Evolutionary conservation across 2,329 filamentous ascomycete genomes (phyloP), one percentile per base, ranked within the genome.

Genomic region (Pseudopyricularia javanii): DNA sequence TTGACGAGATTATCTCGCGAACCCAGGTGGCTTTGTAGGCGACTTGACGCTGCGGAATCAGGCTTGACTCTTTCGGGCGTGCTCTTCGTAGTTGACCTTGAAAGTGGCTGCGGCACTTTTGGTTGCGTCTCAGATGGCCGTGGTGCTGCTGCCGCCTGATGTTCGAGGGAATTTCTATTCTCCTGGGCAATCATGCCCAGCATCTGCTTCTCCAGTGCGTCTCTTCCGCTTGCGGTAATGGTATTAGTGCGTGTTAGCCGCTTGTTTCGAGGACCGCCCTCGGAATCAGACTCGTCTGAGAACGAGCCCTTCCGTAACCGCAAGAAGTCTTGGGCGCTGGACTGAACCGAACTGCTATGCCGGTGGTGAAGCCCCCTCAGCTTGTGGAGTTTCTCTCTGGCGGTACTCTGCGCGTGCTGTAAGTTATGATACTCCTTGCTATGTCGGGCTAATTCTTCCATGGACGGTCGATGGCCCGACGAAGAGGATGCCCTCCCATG

Each of bases 131-230:
- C 40, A 17, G 11, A 14, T 9, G 40, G 24, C 17, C 24, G 22
- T 7, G 40, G 24, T 24, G 20, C 40, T 9, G 40, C 24, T 9
- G 40, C 24, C 12, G 24, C 14, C 7, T 45, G 40, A 7, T 45
- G 17, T 22, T 24, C 40, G 14, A 26, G 12, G 12, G 40, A 45
- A 4, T 45, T 45, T 7, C 20, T 45, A 6, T 70, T 72, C 60
- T 83, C 79, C 55, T 72, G 73, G 6, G 75, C 75, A 55, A 82
- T 71, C 68, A 81, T 76, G 54, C 82, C 78, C 54, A 74, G 66
- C 78, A 83, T 82, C 60, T 82, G 79, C 61, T 78, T 80, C 56
- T 80, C 76, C 12, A 83, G 64, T 12, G 82, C 66, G 54, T 80
- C 75, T 55, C 73, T 75, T 24, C 69, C 70, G 47, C 66, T 71